These are phyloP conservation scores for Stylosanthes scabra DNA, from an alignment of 331 rosid genomes.

Conservation along the genomic window DNA sequence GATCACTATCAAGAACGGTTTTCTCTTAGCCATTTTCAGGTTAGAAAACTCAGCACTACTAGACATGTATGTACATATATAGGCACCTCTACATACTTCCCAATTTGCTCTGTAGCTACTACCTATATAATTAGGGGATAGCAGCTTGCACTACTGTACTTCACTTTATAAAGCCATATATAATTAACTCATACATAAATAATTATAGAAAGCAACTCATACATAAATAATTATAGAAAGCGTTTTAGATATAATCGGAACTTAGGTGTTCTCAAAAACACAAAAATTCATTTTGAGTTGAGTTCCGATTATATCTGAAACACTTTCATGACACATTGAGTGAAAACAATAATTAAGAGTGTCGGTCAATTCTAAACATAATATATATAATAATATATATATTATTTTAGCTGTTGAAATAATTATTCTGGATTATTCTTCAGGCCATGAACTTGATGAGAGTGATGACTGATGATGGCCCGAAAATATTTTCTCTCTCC, in stretches of 20 bases:
- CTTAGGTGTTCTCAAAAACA: too few relatives aligned
- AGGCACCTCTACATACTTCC: background rate
- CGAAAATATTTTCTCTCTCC: background rate
- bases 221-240: too few relatives aligned
- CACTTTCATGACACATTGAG: too few relatives aligned
- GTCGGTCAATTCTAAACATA: too few relatives aligned
- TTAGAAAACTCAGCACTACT: background rate
- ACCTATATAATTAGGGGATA: background rate
- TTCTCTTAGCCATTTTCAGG: background rate
- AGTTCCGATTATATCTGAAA: too few relatives aligned
- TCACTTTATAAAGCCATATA: slow-evolving; percentile 13
- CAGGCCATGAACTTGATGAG: background rate
- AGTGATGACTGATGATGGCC: background rate
- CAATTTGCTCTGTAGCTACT: background rate
- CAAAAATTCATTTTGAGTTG: too few relatives aligned
- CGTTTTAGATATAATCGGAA: too few relatives aligned
- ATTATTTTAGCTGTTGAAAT: background rate
- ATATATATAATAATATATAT: too few relatives aligned
- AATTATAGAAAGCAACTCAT: background rate
- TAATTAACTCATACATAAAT: background rate
- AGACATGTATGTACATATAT: too few relatives aligned
- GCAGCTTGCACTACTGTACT: background rate
- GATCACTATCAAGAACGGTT: slow-evolving; percentile 21
- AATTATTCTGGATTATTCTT: slow-evolving; percentile 30
- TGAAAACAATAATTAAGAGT: too few relatives aligned